Evolutionary conservation across 352 stramenopile genomes (phyloP).

Genomic region (Globisporangium ultimum): DNA sequence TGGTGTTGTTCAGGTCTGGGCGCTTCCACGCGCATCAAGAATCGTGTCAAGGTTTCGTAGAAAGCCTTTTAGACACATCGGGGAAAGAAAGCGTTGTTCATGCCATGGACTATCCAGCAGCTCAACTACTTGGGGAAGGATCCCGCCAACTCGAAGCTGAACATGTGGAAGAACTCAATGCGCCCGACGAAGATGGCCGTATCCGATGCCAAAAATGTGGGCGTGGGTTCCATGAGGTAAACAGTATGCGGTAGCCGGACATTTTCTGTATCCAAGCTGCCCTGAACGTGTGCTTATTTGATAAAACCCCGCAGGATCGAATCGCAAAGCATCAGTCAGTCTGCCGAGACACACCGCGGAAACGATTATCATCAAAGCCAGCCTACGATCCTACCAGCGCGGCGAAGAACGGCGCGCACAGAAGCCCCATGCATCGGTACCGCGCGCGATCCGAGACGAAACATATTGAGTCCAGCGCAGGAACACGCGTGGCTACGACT

Average conservation of each 20-base stretch:
- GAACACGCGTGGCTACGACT: neutral
- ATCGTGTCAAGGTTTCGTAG: constrained; percentile 10
- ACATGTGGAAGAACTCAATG: constrained; percentile 25
- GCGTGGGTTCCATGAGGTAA: constrained; percentile 40
- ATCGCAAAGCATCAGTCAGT: constrained; percentile 73
- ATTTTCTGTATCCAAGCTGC: too few species aligned
- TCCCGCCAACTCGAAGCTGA: constrained; percentile 1
- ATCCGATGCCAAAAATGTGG: constrained; percentile 56
- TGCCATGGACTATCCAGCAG: neutral
- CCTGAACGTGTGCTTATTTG: neutral
- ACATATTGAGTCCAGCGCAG: neutral
- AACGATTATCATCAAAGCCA: neutral
- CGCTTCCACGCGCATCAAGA: constrained; percentile 20
- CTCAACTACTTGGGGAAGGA: neutral
- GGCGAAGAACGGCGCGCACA: neutral
- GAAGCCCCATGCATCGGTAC: neutral
- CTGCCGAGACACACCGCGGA: constrained; percentile 19
- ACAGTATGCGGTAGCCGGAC: neutral
- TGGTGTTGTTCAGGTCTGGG: constrained; percentile 18
- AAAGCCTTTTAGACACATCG: too few species aligned
- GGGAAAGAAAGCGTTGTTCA: too few species aligned
- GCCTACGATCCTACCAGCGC: neutral
- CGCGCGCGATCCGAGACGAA: neutral
- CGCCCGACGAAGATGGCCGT: constrained; percentile 41
- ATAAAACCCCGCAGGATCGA: constrained; percentile 26